Percentiles rank a stretch among this genome's conserved stretches.
phyloP scores from a whole-genome alignment of 768 basidiomycete species.

The Cubamyces lactineus region DNA sequence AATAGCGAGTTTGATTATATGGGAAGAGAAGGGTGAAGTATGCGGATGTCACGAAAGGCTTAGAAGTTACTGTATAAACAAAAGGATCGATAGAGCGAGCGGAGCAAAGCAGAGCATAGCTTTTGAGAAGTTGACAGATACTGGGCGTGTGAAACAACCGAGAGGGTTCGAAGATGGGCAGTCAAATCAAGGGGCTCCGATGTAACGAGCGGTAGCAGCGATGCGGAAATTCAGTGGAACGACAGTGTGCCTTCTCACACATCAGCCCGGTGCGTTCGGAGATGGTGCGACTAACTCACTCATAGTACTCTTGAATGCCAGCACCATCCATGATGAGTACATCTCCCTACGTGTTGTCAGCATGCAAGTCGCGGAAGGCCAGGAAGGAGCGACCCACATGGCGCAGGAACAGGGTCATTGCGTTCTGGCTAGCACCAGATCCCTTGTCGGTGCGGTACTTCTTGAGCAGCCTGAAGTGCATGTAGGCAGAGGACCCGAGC shows the following conservation, averaged over 20 bases:
- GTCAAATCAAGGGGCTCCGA: conserved; percentile 37
- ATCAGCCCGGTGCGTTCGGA: conserved; percentile 8
- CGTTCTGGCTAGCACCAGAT: conserved; percentile 36
- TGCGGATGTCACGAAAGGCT: background rate
- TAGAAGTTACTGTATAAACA: too few relatives aligned
- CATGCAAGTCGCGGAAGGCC: conserved; percentile 1
- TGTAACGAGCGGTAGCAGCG: conserved; percentile 77
- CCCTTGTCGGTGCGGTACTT: conserved; percentile 38
- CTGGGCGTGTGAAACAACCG: background rate
- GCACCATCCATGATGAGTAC: conserved; percentile 78
- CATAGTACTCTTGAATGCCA: conserved; percentile 67
- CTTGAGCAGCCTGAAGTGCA: conserved; percentile 70
- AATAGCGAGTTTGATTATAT: background rate
- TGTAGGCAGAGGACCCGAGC: conserved; percentile 73
- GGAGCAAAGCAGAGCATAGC: too few relatives aligned
- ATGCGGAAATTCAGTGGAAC: conserved; percentile 76
- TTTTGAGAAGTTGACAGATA: background rate
- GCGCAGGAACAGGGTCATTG: conserved; percentile 60
- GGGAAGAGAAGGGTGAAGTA: background rate
- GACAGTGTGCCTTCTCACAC: conserved; percentile 65
- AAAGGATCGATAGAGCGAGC: too few relatives aligned
- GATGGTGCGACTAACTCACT: conserved; percentile 47
- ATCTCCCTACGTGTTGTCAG: conserved; percentile 59
- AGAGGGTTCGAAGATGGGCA: background rate
- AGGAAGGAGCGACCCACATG: conserved; percentile 51